phyloP scores from a whole-genome alignment of 306 rosid species.

The Carpinus fangiana region DNA sequence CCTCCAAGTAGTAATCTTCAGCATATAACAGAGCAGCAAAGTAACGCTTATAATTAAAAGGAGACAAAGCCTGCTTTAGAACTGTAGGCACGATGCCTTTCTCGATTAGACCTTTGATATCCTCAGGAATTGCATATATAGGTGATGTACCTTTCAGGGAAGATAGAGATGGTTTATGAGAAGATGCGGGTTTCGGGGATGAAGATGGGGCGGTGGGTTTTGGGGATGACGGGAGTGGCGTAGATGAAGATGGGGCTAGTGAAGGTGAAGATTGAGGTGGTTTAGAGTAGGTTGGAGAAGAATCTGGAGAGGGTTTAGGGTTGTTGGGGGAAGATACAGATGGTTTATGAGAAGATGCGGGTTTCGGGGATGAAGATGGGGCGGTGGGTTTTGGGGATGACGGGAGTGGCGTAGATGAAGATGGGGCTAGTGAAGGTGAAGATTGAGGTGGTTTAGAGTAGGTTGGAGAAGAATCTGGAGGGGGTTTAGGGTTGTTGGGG shows the following conservation, averaged over 20 bases:
- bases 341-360: not conserved
- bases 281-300: not conserved
- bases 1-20: constrained; percentile 43
- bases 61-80: constrained; percentile 28
- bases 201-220: not conserved
- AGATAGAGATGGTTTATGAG: not conserved
- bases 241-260: not conserved
- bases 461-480: not conserved
- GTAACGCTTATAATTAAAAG: constrained; percentile 34
- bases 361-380: not conserved
- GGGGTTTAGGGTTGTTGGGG: not conserved
- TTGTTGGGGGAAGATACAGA: not conserved
- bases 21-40: constrained; percentile 42
- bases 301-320: not conserved
- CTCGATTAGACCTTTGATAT: constrained; percentile 33
- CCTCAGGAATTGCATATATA: constrained; percentile 28
- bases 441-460: not conserved
- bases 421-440: not conserved
- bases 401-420: not conserved
- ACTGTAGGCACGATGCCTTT: constrained; percentile 29
- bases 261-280: not conserved
- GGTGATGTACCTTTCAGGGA: constrained; percentile 9
- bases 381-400: not conserved
- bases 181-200: not conserved
- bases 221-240: not conserved